These are phyloP conservation scores for Kwoniella europaea DNA, from an alignment of 768 basidiomycete species.

Conservation along the genomic window DNA sequence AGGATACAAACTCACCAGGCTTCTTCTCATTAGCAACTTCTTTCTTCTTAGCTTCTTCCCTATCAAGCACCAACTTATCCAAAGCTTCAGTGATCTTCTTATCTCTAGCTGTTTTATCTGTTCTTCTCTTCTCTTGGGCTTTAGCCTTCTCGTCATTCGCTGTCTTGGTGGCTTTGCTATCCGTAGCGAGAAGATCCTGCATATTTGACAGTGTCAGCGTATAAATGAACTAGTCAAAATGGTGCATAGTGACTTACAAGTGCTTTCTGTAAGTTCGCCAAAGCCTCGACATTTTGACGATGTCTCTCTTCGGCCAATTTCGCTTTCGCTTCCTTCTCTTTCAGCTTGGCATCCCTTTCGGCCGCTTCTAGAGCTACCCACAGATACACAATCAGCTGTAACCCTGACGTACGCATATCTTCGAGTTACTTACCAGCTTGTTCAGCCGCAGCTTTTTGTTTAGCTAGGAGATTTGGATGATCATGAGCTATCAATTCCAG, in stretches of 20 bases:
- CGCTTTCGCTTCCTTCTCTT: conserved; percentile 48
- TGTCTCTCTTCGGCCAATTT: conserved; percentile 53
- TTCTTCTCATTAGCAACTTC: conserved; percentile 54
- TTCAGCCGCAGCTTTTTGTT: conserved; percentile 52
- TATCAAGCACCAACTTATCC: conserved; percentile 50
- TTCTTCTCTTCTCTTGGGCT: conserved; percentile 50
- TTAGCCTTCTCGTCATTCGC: conserved; percentile 43
- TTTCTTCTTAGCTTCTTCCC: conserved; percentile 55
- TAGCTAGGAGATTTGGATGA: conserved; percentile 17
- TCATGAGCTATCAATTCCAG: background rate
- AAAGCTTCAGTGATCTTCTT: conserved; percentile 57
- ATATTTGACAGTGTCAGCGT: background rate
- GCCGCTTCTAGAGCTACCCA: conserved; percentile 43
- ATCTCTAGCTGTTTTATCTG: conserved; percentile 48
- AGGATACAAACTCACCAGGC: conserved; percentile 36
- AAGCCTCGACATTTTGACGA: conserved; percentile 45
- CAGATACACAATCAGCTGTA: background rate
- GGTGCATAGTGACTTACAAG: conserved; percentile 36
- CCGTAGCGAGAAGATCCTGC: conserved; percentile 46
- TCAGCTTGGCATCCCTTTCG: conserved; percentile 38
- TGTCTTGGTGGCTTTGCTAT: conserved; percentile 44
- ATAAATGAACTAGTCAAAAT: background rate
- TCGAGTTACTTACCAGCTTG: conserved; percentile 34
- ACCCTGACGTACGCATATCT: background rate
- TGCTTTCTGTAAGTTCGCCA: conserved; percentile 47